Conservation (phyloP, 2,329 filamentous ascomycete genomes). For the Delphinella strobiligena region DNA sequence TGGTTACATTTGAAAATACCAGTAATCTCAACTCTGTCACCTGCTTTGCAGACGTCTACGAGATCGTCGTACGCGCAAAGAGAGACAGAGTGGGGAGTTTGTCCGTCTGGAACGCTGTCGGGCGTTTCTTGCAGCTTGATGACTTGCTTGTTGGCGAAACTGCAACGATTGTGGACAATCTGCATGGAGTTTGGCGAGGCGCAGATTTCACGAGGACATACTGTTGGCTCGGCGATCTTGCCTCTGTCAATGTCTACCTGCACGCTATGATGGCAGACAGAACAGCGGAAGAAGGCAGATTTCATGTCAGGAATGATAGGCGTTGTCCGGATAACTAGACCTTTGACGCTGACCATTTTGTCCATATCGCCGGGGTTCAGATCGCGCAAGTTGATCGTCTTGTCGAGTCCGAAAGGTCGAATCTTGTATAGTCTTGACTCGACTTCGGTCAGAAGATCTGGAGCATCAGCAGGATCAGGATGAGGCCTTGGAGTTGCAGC, state of each 20-base stretch:
- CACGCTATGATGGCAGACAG: conserved; percentile 81
- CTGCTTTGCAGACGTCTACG: conserved; percentile 94
- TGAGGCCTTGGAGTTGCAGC: conserved; percentile 24
- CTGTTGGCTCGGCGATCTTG: conserved; percentile 87
- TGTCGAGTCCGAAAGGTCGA: conserved; percentile 77
- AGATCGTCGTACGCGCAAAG: conserved; percentile 94
- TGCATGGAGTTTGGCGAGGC: conserved; percentile 90
- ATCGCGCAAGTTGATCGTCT: conserved; percentile 81
- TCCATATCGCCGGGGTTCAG: conserved; percentile 95
- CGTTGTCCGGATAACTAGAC: conserved; percentile 87
- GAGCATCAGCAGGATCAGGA: conserved; percentile 36
- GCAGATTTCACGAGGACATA: conserved; percentile 74
- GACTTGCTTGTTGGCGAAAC: conserved; percentile 94
- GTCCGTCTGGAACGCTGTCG: conserved; percentile 84
- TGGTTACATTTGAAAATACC: conserved; percentile 94
- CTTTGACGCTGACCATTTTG: conserved; percentile 88
- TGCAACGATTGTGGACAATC: conserved; percentile 90
- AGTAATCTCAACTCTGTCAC: conserved; percentile 89
- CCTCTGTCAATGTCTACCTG: conserved; percentile 88
- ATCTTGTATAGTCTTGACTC: conserved; percentile 72
- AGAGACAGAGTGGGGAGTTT: conserved; percentile 94
- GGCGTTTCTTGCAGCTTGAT: conserved; percentile 98
- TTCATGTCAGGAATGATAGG: conserved; percentile 99
- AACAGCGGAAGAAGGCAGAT: conserved; percentile 94
- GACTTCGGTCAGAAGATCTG: conserved; percentile 66